These are phyloP conservation scores for Zoysia pacifica DNA, from an alignment of 176 grass and related monocot species.

Conservation along the genomic window DNA sequence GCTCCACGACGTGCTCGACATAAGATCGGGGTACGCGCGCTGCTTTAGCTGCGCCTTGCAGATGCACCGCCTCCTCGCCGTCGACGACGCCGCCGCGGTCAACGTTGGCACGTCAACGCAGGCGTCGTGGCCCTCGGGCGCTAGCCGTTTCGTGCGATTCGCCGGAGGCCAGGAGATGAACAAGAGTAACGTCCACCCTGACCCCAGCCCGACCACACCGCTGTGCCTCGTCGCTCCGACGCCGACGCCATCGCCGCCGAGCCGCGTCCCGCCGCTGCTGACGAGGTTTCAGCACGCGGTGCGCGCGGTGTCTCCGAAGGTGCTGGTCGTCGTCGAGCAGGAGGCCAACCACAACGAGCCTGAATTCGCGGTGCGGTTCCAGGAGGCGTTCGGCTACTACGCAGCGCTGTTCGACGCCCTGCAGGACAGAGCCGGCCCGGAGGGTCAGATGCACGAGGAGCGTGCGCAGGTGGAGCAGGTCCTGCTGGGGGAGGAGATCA, in stretches of 20 bases:
- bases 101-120: background rate
- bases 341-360: conserved; percentile 37
- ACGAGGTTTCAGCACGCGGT: background rate
- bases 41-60: conserved; percentile 3
- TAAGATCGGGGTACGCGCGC: background rate
- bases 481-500: conserved; percentile 42
- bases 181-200: background rate
- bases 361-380: background rate
- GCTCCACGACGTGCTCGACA: background rate
- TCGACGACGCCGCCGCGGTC: background rate
- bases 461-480: conserved; percentile 30
- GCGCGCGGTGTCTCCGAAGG: conserved; percentile 17
- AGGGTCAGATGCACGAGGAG: background rate
- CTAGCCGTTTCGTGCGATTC: background rate
- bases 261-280: background rate
- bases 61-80: conserved; percentile 13
- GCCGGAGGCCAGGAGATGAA: background rate
- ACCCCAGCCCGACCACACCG: background rate
- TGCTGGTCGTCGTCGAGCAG: conserved; percentile 38
- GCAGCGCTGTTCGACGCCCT: conserved; percentile 37
- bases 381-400: conserved; percentile 47
- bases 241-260: background rate
- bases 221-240: background rate
- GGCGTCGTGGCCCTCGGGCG: background rate
- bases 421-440: conserved; percentile 3